Evolutionary conservation across 2,329 filamentous ascomycete species (phyloP).

Genomic region (Phialemoniopsis sp.): DNA sequence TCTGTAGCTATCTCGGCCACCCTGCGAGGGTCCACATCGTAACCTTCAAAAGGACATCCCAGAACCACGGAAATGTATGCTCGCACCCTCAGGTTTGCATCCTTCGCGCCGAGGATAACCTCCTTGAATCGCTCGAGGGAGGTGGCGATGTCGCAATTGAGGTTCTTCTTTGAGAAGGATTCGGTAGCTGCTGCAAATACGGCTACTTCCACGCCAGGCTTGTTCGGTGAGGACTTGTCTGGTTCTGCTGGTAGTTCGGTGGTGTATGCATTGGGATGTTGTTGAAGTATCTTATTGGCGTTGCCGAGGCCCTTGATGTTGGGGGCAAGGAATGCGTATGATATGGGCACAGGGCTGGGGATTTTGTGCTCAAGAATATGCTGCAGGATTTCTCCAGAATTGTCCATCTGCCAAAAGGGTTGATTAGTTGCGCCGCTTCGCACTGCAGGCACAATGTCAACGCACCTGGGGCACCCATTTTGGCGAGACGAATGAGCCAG

Average conservation of each 20-base stretch:
- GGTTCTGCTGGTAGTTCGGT: constrained; percentile 41
- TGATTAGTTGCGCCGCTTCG: not conserved
- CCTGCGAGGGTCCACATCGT: constrained; percentile 57
- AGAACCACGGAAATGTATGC: constrained; percentile 80
- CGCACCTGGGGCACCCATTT: constrained; percentile 74
- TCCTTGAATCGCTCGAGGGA: constrained; percentile 67
- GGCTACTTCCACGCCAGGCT: constrained; percentile 56
- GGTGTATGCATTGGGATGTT: constrained; percentile 43
- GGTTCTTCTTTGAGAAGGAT: constrained; percentile 74
- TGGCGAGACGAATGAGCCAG: constrained; percentile 77
- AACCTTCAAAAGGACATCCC: constrained; percentile 72
- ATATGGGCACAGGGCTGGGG: constrained; percentile 50
- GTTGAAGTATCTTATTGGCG: constrained; percentile 49
- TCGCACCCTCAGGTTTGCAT: constrained; percentile 62
- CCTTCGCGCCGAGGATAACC: constrained; percentile 66
- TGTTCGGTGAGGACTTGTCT: constrained; percentile 5
- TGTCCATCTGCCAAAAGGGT: constrained; percentile 61
- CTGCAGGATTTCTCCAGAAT: constrained; percentile 70
- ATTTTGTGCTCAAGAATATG: constrained; percentile 59
- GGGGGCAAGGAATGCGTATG: constrained; percentile 78
- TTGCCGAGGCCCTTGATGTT: constrained; percentile 70
- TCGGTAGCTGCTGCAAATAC: constrained; percentile 83
- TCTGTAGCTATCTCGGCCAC: constrained; percentile 64
- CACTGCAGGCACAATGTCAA: too few relatives aligned
- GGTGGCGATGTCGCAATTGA: constrained; percentile 73